These are phyloP conservation scores for Umbelopsis isabellina DNA, from an alignment of 192 early-diverging fungal species.

Conservation along the genomic window DNA sequence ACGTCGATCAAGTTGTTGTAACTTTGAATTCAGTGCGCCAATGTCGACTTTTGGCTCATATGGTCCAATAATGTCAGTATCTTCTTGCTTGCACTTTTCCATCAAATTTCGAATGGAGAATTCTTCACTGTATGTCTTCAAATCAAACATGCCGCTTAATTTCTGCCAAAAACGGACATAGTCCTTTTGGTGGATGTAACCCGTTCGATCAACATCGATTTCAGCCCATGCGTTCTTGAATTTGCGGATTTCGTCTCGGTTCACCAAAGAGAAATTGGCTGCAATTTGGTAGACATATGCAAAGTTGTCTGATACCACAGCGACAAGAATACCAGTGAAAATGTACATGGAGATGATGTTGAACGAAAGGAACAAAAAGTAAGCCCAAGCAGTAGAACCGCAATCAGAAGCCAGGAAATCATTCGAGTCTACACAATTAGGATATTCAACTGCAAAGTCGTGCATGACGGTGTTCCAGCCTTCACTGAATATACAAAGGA, in stretches of 20 bases:
- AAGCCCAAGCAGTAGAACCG: constrained; percentile 56
- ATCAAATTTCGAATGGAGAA: constrained; percentile 47
- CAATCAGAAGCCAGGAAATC: constrained; percentile 59
- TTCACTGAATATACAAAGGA: constrained; percentile 43
- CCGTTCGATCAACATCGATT: constrained; percentile 49
- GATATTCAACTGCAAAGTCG: constrained; percentile 57
- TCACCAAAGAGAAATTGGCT: constrained; percentile 58
- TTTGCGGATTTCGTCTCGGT: constrained; percentile 61
- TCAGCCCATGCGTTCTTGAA: constrained; percentile 58
- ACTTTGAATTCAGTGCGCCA: constrained; percentile 23
- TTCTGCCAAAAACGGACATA: constrained; percentile 56
- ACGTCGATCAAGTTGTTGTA: constrained; percentile 28
- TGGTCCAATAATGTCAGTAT: constrained; percentile 14
- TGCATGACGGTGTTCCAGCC: constrained; percentile 68
- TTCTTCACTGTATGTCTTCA: constrained; percentile 53
- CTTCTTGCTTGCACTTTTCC: constrained; percentile 21
- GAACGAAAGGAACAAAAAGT: constrained; percentile 58
- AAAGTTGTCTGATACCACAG: constrained; percentile 65
- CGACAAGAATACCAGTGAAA: constrained; percentile 64
- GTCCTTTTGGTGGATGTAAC: constrained; percentile 52
- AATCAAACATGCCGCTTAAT: constrained; percentile 53
- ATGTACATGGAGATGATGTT: constrained; percentile 74
- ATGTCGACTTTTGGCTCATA: constrained; percentile 29
- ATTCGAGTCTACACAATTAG: constrained; percentile 51
- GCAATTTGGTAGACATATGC: constrained; percentile 65